Conservation (phyloP, 257 asterid species). For the Nicotiana tomentosiformis region DNA sequence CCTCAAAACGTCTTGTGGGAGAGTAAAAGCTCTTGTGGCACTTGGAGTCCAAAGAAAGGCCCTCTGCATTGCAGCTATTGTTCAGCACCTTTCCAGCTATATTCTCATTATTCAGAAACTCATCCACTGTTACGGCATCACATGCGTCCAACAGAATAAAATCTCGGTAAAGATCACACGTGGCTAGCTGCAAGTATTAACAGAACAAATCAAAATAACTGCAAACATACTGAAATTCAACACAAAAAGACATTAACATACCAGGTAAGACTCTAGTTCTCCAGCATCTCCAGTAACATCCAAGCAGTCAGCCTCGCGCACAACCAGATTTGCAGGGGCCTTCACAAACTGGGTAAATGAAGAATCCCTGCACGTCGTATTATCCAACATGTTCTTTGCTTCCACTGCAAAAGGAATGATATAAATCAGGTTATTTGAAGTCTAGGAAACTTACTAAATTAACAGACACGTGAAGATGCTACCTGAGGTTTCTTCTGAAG, state of each 20-base stretch:
- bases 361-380: constrained; percentile 31
- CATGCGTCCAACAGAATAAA: constrained; percentile 73
- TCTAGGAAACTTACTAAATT: constrained; percentile 1
- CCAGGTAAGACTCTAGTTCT: constrained; percentile 96
- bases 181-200: constrained; percentile 64
- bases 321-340: constrained; percentile 91
- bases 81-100: constrained; percentile 41
- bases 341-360: constrained; percentile 41
- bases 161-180: constrained; percentile 74
- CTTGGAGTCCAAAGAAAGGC: constrained; percentile 10
- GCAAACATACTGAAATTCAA: neutral
- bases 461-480: constrained; percentile 21
- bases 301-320: constrained; percentile 96
- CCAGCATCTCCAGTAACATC: constrained; percentile 73
- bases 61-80: constrained; percentile 6
- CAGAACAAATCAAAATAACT: constrained; percentile 1
- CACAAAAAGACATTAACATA: constrained; percentile 22
- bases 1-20: constrained; percentile 51
- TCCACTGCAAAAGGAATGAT: constrained; percentile 52
- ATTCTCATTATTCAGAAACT: constrained; percentile 35
- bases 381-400: constrained; percentile 57
- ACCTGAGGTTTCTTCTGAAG: constrained; percentile 77
- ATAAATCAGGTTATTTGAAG: constrained; percentile 10
- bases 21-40: constrained; percentile 57
- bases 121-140: constrained; percentile 65